Evolutionary conservation across 306 rosid species (phyloP), one percentile per base, ranked within the genome.

Genomic region (Vachellia collinsii): DNA sequence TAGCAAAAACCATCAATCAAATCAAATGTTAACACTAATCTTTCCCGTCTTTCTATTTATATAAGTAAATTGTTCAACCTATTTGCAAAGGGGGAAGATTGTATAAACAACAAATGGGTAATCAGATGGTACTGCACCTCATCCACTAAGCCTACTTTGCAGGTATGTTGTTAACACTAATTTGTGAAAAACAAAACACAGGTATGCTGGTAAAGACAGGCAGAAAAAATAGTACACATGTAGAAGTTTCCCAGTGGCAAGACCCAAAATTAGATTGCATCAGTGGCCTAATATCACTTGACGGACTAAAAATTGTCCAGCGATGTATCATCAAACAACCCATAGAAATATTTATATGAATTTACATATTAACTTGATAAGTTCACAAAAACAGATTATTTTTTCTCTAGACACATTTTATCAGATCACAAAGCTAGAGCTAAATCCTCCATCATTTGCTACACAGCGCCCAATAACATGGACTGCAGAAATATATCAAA

Each of bases 1-100:
- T 67, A 62, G 80, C 51, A 68, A 63, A 81, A 75, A 77, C 66
- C 78, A 76, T 81, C 58, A 78, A 78, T 43, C 66, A 78, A 20
- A 70, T 75, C 79, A 54, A 70, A 69, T 48, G 50, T 48, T 70
- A 62, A 62, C 13, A 77, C 1, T 37, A 38, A 77, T 77, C 23
- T 48, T 50, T 37, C 56, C 76, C 41, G 58, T 11, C 46, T 51
- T 50, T 25, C 69, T 72, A 58, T 23, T 73, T 66, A 6, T 43
- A 43, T 0, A 11, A 20, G 11, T 11, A 43, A 68, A 77, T 17
- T 66, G 22, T n/a, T 39, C 56, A 75, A 65, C 61, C 85, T 25
- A 77, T 77, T 80, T 75, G 16, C 69, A 53, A 70, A 36, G 72
- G 39, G 63, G 8, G 23, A 53, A 12, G 61, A 13, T 16, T 75